Percentiles rank a stretch among this genome's conserved stretches.
Conservation (phyloP, 176 grass and related monocot genomes). For the Saccharum officinarum region DNA sequence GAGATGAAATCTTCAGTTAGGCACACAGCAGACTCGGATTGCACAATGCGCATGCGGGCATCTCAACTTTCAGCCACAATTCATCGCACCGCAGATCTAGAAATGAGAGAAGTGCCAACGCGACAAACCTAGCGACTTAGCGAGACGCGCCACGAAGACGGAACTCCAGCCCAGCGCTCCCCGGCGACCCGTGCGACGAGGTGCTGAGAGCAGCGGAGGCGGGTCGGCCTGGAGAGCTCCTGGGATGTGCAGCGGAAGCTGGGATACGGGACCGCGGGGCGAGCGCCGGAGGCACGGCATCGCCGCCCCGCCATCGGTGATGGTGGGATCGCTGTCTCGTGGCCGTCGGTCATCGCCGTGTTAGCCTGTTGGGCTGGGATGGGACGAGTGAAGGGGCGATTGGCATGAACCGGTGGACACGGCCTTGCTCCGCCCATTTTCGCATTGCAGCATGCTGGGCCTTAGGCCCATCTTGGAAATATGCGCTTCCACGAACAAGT, state of each 20-base stretch:
- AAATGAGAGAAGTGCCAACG: background rate
- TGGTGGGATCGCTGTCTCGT: background rate
- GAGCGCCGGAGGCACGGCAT: background rate
- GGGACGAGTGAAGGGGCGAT: background rate
- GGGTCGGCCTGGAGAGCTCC: background rate
- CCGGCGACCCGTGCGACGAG: background rate
- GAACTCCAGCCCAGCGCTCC: background rate
- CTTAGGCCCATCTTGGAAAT: background rate
- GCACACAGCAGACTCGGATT: background rate
- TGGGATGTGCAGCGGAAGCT: background rate
- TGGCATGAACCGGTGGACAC: background rate
- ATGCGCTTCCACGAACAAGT: background rate
- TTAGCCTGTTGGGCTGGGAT: background rate
- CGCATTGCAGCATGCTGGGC: background rate
- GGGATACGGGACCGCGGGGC: background rate
- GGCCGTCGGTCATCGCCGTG: background rate
- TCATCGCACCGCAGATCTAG: background rate
- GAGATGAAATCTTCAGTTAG: background rate
- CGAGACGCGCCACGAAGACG: background rate
- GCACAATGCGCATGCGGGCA: background rate
- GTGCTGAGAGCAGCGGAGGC: background rate
- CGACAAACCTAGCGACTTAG: slow-evolving; percentile 1
- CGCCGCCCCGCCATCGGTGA: background rate
- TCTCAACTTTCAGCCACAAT: background rate
- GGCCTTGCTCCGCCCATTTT: background rate